Evolutionary conservation across 1,139 yeast species (phyloP).

Genomic region (Yamadazyma aaseri): DNA sequence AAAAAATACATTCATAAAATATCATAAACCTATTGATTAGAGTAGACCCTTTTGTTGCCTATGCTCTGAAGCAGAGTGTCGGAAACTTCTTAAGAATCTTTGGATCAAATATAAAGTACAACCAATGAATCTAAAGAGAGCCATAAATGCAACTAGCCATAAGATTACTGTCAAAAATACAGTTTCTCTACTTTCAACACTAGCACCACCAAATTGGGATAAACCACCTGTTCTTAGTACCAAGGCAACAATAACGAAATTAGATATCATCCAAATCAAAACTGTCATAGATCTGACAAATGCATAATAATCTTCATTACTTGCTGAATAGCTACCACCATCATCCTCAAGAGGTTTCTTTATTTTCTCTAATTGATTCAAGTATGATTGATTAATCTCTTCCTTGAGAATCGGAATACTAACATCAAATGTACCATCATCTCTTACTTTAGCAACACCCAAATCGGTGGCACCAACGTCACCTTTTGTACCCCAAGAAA

Average conservation of each 20-base stretch:
- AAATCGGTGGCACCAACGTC: conserved; percentile 45
- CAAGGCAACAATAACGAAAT: conserved; percentile 67
- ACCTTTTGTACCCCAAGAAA: conserved; percentile 54
- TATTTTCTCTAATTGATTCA: conserved; percentile 63
- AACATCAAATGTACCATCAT: conserved; percentile 64
- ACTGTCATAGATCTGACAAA: conserved; percentile 79
- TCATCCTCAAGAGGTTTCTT: conserved; percentile 34
- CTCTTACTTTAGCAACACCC: conserved; percentile 61
- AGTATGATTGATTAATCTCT: conserved; percentile 60
- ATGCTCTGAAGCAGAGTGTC: conserved; percentile 17
- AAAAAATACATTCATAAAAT: not conserved
- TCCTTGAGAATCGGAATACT: conserved; percentile 65
- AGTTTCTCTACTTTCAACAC: conserved; percentile 26
- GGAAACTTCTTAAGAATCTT: conserved; percentile 28
- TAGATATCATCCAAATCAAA: conserved; percentile 74
- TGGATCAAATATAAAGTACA: conserved; percentile 57
- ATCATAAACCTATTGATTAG: conserved; percentile 1
- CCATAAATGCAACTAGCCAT: conserved; percentile 82
- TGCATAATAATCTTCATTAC: conserved; percentile 71
- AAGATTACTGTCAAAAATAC: conserved; percentile 69
- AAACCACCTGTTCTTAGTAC: conserved; percentile 72
- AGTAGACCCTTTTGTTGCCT: conserved; percentile 16
- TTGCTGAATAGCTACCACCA: conserved; percentile 35
- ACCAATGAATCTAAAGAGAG: conserved; percentile 70
- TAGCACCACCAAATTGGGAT: conserved; percentile 30